Evolutionary conservation across 176 grass and related monocot genomes (phyloP), one percentile per base, ranked within the genome.

Genomic region (Hsuehochloa calcarea): DNA sequence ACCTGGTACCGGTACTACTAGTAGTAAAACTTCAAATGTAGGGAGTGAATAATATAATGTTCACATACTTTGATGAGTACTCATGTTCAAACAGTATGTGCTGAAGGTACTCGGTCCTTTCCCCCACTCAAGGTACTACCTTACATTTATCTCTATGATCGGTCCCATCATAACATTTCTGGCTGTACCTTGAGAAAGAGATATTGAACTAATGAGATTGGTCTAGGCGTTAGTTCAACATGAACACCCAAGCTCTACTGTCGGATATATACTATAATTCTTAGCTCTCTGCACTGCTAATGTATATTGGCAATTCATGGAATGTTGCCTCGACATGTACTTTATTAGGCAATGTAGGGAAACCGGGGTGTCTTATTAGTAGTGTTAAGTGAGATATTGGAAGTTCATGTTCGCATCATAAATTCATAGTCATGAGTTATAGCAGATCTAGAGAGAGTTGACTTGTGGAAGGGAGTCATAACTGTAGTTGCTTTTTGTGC

Each of bases 111-210:
- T 39, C 68, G 8, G 70, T 70, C 77, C 88, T 76, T 25, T 14
- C 45, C 25, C 44, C 31, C 27, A 31, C 7, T 29, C 60, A 80
- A 75, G 44, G 17, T 40, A 58, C 58, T 60, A 59, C 79, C 74
- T 79, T 79, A 79, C 17, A 87, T 79, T 67, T 80, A 8, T n/a
- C 56, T 83, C 35, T 65, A 63, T 83, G 40, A 69, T 74, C 50
- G 68, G 13, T 68, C 9, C 17, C n/a, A 47, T 73, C 43, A 50
- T 59, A 58, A 40, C 49, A 17, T 83, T 68, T 5, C 40, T 79
- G 34, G 14, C 23, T 79, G 75, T 66, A 83, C 67, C 37, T 67
- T 49, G 16, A 39, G 27, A 84, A 85, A 74, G 31, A 78, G 25
- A 73, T 6, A 7, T 47, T 81, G 45, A 72, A 16, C 39, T 47